A percentile compares a stretch with the other conserved stretches of the same genome.
These are phyloP conservation scores for Jamesozyma piceae DNA, from an alignment of 805 yeast species.

Conservation along the genomic window DNA sequence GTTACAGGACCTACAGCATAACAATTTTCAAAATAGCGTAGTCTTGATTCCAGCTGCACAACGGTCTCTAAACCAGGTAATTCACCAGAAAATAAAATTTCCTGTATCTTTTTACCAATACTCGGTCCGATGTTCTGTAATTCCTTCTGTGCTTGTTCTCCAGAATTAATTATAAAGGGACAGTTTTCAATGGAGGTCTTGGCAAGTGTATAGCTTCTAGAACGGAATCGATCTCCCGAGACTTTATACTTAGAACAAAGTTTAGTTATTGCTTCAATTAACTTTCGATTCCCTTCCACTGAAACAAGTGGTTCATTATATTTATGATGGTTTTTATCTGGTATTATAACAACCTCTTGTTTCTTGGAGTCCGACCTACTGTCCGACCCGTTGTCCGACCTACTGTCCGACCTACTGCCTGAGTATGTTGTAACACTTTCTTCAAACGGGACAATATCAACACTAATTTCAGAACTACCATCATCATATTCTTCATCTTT, in stretches of 20 bases:
- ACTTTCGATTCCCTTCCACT: constrained; percentile 9
- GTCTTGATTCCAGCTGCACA: constrained; percentile 8
- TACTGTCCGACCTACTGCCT: too few species aligned
- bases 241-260: constrained; percentile 18
- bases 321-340: too few species aligned
- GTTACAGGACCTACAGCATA: constrained; percentile 24
- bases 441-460: too few species aligned
- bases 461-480: not conserved
- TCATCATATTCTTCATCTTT: not conserved
- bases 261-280: constrained; percentile 13
- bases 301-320: too few species aligned
- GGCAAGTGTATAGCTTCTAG: constrained; percentile 25
- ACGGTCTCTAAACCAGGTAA: constrained; percentile 19
- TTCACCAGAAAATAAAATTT: constrained; percentile 16
- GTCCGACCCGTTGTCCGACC: too few species aligned
- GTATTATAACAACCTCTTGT: not conserved
- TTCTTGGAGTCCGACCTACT: not conserved
- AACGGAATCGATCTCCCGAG: constrained; percentile 23
- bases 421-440: too few species aligned
- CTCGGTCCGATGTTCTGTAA: constrained; percentile 22
- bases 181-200: constrained; percentile 15
- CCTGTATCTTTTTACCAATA: constrained; percentile 26
- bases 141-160: constrained; percentile 19
- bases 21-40: constrained; percentile 23
- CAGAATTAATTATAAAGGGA: constrained; percentile 17